phyloP scores from a whole-genome alignment of 129 eudicot species.

The Escallonia rubra region DNA sequence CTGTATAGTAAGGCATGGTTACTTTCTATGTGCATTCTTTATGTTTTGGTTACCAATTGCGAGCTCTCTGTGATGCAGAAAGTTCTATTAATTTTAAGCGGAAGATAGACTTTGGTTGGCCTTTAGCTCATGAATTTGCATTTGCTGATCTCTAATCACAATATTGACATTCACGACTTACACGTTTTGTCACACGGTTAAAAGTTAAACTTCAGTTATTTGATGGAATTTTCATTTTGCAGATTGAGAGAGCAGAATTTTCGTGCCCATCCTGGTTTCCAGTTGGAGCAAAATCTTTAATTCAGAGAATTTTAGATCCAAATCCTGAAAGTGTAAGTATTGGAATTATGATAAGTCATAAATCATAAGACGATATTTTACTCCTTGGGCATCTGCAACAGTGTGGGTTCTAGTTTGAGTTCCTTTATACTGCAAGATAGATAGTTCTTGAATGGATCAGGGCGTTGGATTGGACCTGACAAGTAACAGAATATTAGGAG shows the following conservation, averaged over 20 bases:
- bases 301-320: constrained; percentile 81
- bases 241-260: constrained; percentile 84
- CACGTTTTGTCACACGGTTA: background rate
- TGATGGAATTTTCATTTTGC: constrained; percentile 23
- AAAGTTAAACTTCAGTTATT: too few species aligned
- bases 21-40: constrained; percentile 7
- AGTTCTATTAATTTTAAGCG: background rate
- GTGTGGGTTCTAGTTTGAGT: background rate
- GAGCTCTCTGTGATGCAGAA: background rate
- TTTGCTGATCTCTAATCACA: background rate
- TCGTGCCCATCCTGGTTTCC: constrained; percentile 96
- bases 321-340: constrained; percentile 84
- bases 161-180: background rate
- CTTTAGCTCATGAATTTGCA: background rate
- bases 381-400: too few species aligned
- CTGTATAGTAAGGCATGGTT: constrained; percentile 79
- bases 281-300: constrained; percentile 89
- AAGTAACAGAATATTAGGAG: too few species aligned
- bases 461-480: too few species aligned
- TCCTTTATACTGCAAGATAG: background rate
- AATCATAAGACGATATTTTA: background rate
- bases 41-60: background rate
- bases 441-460: too few species aligned
- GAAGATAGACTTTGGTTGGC: background rate
- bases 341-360: constrained; percentile 3